Base-by-base conservation (phyloP, 1,284 basidiomycete genomes). In the Pterula multifida region DNA sequence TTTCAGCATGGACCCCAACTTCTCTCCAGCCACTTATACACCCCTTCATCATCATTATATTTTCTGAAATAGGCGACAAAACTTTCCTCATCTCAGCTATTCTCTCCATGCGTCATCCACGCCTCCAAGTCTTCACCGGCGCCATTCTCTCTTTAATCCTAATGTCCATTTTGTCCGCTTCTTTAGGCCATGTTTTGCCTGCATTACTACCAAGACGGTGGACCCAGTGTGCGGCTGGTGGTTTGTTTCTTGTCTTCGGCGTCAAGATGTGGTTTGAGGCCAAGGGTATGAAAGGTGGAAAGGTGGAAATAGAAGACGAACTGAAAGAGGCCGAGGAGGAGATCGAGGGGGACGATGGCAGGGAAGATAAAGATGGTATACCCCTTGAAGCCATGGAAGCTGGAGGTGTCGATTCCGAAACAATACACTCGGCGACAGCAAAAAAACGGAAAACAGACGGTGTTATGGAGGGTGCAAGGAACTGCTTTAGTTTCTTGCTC, bases 71-170 rank as follows among this genome's bases (percentile, higher is more conserved):
- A 36, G 94, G 95, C 45, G 96, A 98, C 81, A 98, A 98, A 68
- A 98, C 95, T 0, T 98, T 98, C 64, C 81, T 98, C 53, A 97
- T 98, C 46, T 79, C 95, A 21, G 96, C 95, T 52, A 94, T 99
- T 58, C 85, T 99, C 57, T 90, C 95, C 6, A 95, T 96, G 81
- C 85, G 93, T 2, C 92, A 97, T 62, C 81, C 90, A 0, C 82
- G 92, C 12, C 61, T 85, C 45, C 69, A 85, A 50, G 93, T 98
- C 50, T 98, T 98, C 63, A 72, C 76, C 1, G 95, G 95, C 46
- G 93, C 94, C 1, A 88, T 98, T 59, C 75, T 78, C 22, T 90
- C 90, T 1, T 76, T 99, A 36, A 76, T 89, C 45, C 68, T 97
- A 66, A 99, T 99, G 95, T 91, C 89, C 48, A 72, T 91, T 36